Percentiles rank a stretch among this genome's conserved stretches.
phyloP scores from a whole-genome alignment of 441 rosid genomes.

The Erysimum cheiri region DNA sequence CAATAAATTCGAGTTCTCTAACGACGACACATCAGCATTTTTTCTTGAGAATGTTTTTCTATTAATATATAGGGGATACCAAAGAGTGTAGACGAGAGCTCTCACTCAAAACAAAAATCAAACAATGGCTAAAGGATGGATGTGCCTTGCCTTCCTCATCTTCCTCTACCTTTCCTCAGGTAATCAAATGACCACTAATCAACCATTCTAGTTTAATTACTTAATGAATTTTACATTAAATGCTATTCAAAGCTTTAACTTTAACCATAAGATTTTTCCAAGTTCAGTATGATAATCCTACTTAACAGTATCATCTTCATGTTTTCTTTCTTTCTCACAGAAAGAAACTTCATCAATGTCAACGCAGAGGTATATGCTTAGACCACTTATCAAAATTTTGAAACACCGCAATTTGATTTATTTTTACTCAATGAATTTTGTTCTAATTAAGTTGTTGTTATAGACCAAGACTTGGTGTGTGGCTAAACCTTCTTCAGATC shows the following conservation, averaged over 20 bases:
- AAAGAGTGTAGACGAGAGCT: slow-evolving; percentile 11
- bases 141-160: slow-evolving; percentile 45
- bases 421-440: slow-evolving; percentile 10
- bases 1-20: no score
- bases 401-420: not conserved
- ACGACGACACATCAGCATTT: no score
- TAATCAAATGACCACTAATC: slow-evolving; percentile 21
- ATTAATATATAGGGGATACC: no score
- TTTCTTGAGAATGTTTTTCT: no score
- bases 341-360: slow-evolving; percentile 37
- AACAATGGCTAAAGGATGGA: slow-evolving; percentile 48
- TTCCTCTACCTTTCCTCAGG: slow-evolving; percentile 50
- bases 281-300: slow-evolving; percentile 3
- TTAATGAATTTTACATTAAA: slow-evolving; percentile 12
- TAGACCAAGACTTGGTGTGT: slow-evolving; percentile 78
- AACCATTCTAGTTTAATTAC: not conserved
- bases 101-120: slow-evolving; percentile 25
- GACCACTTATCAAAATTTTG: slow-evolving; percentile 12
- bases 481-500: slow-evolving; percentile 77
- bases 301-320: slow-evolving; percentile 7
- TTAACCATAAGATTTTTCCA: not conserved
- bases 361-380: slow-evolving; percentile 47
- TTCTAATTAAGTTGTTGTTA: slow-evolving; percentile 15
- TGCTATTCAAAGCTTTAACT: not conserved
- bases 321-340: slow-evolving; percentile 33